Base-by-base conservation (phyloP, 768 basidiomycete genomes). In the Serendipita indica region DNA sequence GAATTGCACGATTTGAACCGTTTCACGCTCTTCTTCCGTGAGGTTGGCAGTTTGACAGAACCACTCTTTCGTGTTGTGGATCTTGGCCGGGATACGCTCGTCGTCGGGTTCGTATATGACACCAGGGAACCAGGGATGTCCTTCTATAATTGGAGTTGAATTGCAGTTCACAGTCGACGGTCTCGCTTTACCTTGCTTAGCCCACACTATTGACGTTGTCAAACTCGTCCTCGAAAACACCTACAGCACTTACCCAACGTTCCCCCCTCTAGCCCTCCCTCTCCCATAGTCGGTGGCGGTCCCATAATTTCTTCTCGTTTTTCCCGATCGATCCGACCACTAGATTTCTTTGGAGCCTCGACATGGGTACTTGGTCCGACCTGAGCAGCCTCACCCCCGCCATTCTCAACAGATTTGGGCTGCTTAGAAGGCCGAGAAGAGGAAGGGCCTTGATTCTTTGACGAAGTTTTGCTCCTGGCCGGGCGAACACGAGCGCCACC, bases 51-150 rank as follows among this genome's bases (percentile, higher is more conserved):
- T 54, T 28, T 62, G 63, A 63, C 58, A 68, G 30, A 66, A 65
- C 67, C 66, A 43, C 61, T 65, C 5, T 64, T 66, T 34, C 68
- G 63, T 57, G 39, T 63, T 57, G 69, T 58, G 70, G 58, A 65
- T 68, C 49, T 61, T 63, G 35, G 33, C 52, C 0, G 85, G 85
- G n/a, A 90, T 76, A 0, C 67, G 67, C 1, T 72, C 68, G 46
- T 84, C 79, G 37, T 82, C 79, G 6, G 78, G 75, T 25, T 82
- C 80, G 57, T 76, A 83, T 14, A 92, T 77, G 6, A 86, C 80
- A 6, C 83, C 91, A 37, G 91, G 88, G 83, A 86, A 94, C 82
- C 83, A 93, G 1, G 91, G 91, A 64, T 75, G 92, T 0, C 82
- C 77, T 33, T 73, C 88, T 89, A n/a, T 22, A 60, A 27, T 52